These are phyloP conservation scores for Coemansia asiatica DNA, from an alignment of 192 early-diverging fungal species.

Conservation along the genomic window DNA sequence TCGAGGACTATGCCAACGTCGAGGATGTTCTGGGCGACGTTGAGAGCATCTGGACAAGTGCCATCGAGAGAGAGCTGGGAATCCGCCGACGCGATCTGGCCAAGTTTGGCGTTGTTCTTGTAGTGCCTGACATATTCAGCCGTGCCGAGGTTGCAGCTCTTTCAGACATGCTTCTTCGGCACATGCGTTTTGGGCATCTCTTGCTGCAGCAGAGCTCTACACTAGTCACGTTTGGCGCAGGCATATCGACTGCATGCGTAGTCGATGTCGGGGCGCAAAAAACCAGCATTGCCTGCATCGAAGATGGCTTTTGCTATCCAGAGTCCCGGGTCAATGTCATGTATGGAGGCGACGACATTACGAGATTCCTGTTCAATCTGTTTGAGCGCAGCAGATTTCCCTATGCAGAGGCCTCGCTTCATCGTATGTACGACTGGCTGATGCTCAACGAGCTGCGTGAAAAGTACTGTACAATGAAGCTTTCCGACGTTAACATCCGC, in stretches of 20 bases:
- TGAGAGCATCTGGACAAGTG: constrained; percentile 75
- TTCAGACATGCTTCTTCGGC: constrained; percentile 65
- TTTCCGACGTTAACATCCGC: constrained; percentile 80
- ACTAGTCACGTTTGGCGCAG: constrained; percentile 84
- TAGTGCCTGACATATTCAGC: constrained; percentile 78
- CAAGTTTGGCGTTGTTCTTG: constrained; percentile 68
- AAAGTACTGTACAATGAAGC: constrained; percentile 80
- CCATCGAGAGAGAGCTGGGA: constrained; percentile 67
- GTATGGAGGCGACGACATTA: constrained; percentile 90
- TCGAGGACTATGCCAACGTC: constrained; percentile 67
- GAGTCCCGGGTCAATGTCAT: constrained; percentile 67
- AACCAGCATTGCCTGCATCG: constrained; percentile 79
- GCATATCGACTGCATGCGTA: constrained; percentile 80
- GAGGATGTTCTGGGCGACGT: constrained; percentile 73
- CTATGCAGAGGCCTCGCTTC: constrained; percentile 65
- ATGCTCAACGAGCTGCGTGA: constrained; percentile 81
- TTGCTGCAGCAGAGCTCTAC: constrained; percentile 79
- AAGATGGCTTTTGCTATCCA: constrained; percentile 75
- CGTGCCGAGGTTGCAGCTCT: constrained; percentile 64
- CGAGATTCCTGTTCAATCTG: constrained; percentile 66
- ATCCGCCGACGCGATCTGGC: constrained; percentile 61
- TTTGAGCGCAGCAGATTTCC: constrained; percentile 72
- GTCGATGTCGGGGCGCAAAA: constrained; percentile 92
- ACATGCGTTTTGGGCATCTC: constrained; percentile 76
- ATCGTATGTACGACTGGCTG: constrained; percentile 68